Evolutionary conservation across 2,329 filamentous ascomycete genomes (phyloP).

Genomic region (Aspergillus quadricinctus): DNA sequence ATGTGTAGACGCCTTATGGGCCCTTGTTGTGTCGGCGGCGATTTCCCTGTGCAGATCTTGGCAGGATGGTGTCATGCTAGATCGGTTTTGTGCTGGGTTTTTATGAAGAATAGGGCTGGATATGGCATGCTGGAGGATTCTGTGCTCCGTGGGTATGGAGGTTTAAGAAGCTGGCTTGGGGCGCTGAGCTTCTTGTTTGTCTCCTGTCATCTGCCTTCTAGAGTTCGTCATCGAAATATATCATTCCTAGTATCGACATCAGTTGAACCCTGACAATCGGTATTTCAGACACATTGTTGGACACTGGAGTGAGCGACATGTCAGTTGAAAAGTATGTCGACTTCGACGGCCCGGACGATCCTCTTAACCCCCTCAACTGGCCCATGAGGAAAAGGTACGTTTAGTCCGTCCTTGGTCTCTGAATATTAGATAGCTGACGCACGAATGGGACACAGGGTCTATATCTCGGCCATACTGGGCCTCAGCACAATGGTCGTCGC

Average conservation of each 20-base stretch:
- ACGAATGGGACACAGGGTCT: conserved; percentile 2
- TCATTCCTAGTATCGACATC: background rate
- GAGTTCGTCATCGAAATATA: background rate
- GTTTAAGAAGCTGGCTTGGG: background rate
- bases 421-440: background rate
- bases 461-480: conserved; percentile 7
- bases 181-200: background rate
- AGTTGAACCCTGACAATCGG: background rate
- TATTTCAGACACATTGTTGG: background rate
- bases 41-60: background rate
- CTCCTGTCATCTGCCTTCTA: background rate
- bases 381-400: conserved; percentile 11
- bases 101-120: background rate
- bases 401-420: background rate
- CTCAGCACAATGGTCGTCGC: conserved; percentile 19
- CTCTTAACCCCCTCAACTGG: conserved; percentile 11
- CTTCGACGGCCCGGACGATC: conserved; percentile 7
- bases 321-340: conserved; percentile 3
- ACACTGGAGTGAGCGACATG: background rate
- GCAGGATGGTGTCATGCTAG: background rate
- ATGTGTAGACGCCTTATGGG: background rate
- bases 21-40: background rate
- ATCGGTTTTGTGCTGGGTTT: background rate
- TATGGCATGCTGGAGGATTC: background rate
- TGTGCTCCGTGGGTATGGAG: background rate